phyloP scores from a whole-genome alignment of 1,284 basidiomycete species.

The Marasmius tenuissimus region DNA sequence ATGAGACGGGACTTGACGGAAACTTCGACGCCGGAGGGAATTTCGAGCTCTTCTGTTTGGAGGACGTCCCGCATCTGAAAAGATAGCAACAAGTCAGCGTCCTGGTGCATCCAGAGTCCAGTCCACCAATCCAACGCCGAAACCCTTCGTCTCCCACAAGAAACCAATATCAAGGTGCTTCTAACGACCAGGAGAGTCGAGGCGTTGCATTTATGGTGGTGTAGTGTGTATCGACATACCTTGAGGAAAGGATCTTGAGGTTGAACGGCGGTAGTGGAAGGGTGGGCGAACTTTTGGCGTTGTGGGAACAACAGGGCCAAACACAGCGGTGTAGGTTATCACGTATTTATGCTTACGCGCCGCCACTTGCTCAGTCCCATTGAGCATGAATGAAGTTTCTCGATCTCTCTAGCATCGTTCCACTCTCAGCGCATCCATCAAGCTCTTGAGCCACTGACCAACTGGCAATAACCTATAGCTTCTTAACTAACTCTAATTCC shows the following conservation, averaged over 20 bases:
- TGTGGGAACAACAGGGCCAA: background rate
- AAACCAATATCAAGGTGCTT: background rate
- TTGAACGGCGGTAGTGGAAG: background rate
- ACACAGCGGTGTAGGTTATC: background rate
- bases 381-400: too few species aligned
- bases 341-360: background rate
- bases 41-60: constrained; percentile 90
- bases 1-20: constrained; percentile 88
- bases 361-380: background rate
- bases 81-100: constrained; percentile 16
- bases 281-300: background rate
- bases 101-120: constrained; percentile 12
- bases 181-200: background rate
- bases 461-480: too few species aligned
- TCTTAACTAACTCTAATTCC: too few species aligned
- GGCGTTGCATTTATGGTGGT: background rate
- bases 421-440: too few species aligned
- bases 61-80: constrained; percentile 86
- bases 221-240: background rate
- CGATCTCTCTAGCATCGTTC: too few species aligned
- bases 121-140: constrained; percentile 28
- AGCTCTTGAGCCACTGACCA: too few species aligned
- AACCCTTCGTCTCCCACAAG: background rate
- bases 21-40: constrained; percentile 86
- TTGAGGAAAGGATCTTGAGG: constrained; percentile 3